Evolutionary conservation across 176 grass and related monocot genomes (phyloP), one percentile per base, ranked within the genome.

Genomic region (Triticum dicoccoides): DNA sequence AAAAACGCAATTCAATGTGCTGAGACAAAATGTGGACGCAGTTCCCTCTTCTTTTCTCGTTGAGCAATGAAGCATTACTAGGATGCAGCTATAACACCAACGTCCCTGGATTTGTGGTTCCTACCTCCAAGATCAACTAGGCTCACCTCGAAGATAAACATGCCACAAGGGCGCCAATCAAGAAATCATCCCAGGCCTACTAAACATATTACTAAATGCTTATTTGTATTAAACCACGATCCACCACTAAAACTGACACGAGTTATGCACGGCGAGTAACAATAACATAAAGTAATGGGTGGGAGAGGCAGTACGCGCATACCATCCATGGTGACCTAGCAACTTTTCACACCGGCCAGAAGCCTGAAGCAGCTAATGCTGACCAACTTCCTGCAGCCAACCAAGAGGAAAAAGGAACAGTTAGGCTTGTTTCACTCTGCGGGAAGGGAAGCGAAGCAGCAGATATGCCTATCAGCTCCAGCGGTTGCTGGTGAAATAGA

Each of bases 251-350:
- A 64, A 74, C 6, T 82, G 78, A 30, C 14, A 82, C 5, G 9
- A 56, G 25, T n/a, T 11, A 82, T 38, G 64, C n/a, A 30, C 15
- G 0, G 4, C 6, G 21, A 49, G 30, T 54, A 72, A 76, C 3
- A 6, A 45, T 25, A 76, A 17, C 32, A 33, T 65, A 56, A 4
- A 4, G 35, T 24, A n/a, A 39, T 47, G 1, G 0, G 25, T 10
- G 75, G 21, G 3, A 61, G 61, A 51, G 27, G 2, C 8, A 67
- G 25, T 1, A 18, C 5, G 38, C 7, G 11, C 70, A 23, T 87
- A 91, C 89, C 85, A 84, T 91, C 89, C 89, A 91, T 91, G 76
- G 76, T 61, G 27, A 8, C 81, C 37, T 65, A 79, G 49, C 77
- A 73, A 59, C 20, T 38, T 79, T 33, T 63, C 59, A 84, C 20